A percentile compares a stretch with the other conserved stretches of the same genome.
Conservation (phyloP, 805 yeast genomes). For the Wickerhamomyces hampshirensis region DNA sequence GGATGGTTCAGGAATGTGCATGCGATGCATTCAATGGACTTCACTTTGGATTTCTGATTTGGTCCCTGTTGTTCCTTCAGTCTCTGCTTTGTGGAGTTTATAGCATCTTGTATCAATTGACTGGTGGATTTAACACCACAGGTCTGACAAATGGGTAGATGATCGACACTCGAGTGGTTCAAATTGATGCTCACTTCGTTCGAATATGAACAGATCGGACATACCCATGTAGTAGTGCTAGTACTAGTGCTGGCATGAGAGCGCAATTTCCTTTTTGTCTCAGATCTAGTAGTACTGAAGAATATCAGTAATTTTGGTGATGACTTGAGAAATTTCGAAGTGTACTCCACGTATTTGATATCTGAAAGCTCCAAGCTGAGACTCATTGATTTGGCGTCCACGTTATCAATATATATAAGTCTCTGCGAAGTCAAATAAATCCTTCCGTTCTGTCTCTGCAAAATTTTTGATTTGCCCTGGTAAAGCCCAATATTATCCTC, state of each 20-base stretch:
- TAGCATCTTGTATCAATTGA: slow-evolving; percentile 31
- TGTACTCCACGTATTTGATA: slow-evolving; percentile 35
- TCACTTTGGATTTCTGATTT: slow-evolving; percentile 4
- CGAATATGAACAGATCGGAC: slow-evolving; percentile 82
- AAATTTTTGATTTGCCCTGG: slow-evolving; percentile 65
- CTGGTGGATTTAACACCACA: slow-evolving; percentile 55
- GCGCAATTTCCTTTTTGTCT: slow-evolving; percentile 3
- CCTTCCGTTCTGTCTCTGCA: slow-evolving; percentile 67
- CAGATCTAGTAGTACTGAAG: slow-evolving; percentile 20
- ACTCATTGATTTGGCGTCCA: slow-evolving; percentile 35
- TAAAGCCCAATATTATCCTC: slow-evolving; percentile 66
- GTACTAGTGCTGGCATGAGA: slow-evolving; percentile 1
- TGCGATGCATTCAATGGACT: slow-evolving; percentile 39
- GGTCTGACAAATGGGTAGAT: slow-evolving; percentile 45
- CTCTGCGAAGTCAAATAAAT: slow-evolving; percentile 71
- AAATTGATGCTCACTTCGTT: slow-evolving; percentile 39
- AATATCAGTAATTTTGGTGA: slow-evolving; percentile 68
- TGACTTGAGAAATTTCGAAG: slow-evolving; percentile 60
- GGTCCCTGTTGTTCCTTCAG: background rate
- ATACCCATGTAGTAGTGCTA: slow-evolving; percentile 53
- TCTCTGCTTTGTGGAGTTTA: no score
- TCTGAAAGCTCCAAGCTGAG: slow-evolving; percentile 42
- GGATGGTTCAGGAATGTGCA: slow-evolving; percentile 88
- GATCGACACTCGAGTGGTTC: slow-evolving; percentile 21
- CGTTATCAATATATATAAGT: slow-evolving; percentile 65